Percentiles rank a stretch among this genome's conserved stretches.
Evolutionary conservation across 148 eudicot genomes (phyloP).

Genomic region (Spergularia bocconei): DNA sequence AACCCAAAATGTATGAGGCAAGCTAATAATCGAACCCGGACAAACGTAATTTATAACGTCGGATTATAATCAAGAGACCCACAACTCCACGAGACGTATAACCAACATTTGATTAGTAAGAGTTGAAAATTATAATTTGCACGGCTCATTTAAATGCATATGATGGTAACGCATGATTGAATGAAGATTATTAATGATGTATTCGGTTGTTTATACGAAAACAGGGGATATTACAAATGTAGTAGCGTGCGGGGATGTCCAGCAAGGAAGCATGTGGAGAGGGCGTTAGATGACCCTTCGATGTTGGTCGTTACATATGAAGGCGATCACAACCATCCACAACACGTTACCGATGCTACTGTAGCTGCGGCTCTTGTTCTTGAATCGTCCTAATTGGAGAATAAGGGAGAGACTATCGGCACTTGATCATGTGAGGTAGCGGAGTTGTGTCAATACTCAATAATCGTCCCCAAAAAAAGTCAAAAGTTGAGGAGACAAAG

Average conservation of each 20-base stretch:
- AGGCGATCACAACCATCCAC: slow-evolving; percentile 85
- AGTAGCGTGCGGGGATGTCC: slow-evolving; percentile 92
- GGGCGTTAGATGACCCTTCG: slow-evolving; percentile 72
- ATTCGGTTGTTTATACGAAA: neutral
- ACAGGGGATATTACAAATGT: slow-evolving; percentile 94
- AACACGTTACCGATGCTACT: slow-evolving; percentile 45
- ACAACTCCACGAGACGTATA: neutral
- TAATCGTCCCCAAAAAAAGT: neutral
- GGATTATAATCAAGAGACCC: no score
- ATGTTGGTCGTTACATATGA: slow-evolving; percentile 89
- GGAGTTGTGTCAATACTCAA: no score
- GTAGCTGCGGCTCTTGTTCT: slow-evolving; percentile 58
- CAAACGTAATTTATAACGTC: no score
- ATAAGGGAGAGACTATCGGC: no score
- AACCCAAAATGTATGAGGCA: no score
- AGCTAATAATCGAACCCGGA: no score
- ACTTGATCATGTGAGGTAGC: no score
- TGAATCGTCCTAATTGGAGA: slow-evolving; percentile 50
- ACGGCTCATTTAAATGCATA: neutral
- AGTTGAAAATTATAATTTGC: neutral
- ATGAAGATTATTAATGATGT: neutral
- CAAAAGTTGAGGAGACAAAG: neutral
- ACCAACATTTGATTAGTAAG: neutral
- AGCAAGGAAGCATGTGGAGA: slow-evolving; percentile 86
- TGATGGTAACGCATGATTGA: neutral